Base-by-base conservation (phyloP, 208 protist species). In the Trypanosoma scelopori region DNA sequence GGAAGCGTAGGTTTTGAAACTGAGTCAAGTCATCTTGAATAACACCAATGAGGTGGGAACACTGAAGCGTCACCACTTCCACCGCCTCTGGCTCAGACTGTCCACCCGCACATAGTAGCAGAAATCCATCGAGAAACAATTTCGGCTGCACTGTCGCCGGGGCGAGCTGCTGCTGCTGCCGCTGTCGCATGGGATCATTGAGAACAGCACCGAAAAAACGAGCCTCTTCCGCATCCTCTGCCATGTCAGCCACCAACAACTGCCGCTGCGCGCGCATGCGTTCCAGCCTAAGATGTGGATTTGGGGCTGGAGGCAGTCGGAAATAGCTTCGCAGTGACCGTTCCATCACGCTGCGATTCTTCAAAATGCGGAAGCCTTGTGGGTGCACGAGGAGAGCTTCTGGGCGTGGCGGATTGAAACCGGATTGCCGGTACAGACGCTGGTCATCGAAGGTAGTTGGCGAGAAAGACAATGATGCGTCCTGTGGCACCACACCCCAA, bases 291-390 rank as follows among this genome's bases (percentile, higher is more conserved):
- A 87, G 55, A 11, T 59, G 70, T 25, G 37, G 18, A 53, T 71
- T 88, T 5, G 82, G 87, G 3, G 83, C 80, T 45, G 79, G 85
- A 13, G 91, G 91, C 2, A 96, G 79, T n/a, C 91, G 81, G 53
- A 96, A 96, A 79, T 96, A 96, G 43, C 75, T 82, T 3, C 80
- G 82, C 82, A 96, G 64, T 45, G 82, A 82, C 6, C 91, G 85
- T 71, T 96, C 91, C 45, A 92, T 63, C 37, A 56, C 79, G 45
- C 88, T 94, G 13, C 65, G 43, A 50, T 81, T 74, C 49, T 91
- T 92, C 25, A 96, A 74, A 22, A 96, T 82, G 58, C 87, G 85
- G 67, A 96, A 96, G 13, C 91, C 91, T 7, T 89, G 83, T 52
- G 91, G 91, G 59, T 96, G 91, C 35, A 91, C 65, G 0, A 92